phyloP scores from a whole-genome alignment of 176 grass and related monocot genomes.

The maize (Zea mays) region DNA sequence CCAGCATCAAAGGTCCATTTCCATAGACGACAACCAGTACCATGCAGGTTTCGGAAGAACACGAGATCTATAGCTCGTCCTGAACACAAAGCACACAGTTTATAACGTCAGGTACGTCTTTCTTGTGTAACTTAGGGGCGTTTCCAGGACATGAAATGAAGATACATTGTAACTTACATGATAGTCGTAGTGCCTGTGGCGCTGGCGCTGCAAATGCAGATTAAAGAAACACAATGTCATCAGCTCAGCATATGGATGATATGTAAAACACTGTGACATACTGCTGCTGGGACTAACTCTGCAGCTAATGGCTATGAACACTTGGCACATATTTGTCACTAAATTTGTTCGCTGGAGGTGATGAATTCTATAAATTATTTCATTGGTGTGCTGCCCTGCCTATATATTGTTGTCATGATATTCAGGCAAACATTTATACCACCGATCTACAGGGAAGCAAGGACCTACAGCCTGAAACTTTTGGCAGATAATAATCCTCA shows the following conservation, averaged over 20 bases:
- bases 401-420: background rate
- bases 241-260: background rate
- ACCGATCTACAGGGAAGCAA: background rate
- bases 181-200: conserved; percentile 50
- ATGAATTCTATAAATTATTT: background rate
- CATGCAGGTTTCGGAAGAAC: background rate
- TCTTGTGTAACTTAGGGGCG: background rate
- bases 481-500: background rate
- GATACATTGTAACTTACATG: conserved; percentile 60
- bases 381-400: background rate
- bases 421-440: background rate
- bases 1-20: background rate
- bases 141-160: background rate
- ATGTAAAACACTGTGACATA: background rate
- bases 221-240: background rate
- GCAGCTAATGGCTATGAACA: background rate
- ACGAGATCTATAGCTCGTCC: conserved; percentile 60
- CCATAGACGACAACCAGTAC: background rate
- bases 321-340: background rate
- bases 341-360: background rate
- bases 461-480: background rate
- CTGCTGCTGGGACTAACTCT: background rate
- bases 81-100: conserved; percentile 36
- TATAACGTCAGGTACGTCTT: background rate
- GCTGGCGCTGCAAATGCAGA: conserved; percentile 48